Evolutionary conservation across 495 filamentous ascomycete species (phyloP).

Genomic region (Coniosporium apollinis): DNA sequence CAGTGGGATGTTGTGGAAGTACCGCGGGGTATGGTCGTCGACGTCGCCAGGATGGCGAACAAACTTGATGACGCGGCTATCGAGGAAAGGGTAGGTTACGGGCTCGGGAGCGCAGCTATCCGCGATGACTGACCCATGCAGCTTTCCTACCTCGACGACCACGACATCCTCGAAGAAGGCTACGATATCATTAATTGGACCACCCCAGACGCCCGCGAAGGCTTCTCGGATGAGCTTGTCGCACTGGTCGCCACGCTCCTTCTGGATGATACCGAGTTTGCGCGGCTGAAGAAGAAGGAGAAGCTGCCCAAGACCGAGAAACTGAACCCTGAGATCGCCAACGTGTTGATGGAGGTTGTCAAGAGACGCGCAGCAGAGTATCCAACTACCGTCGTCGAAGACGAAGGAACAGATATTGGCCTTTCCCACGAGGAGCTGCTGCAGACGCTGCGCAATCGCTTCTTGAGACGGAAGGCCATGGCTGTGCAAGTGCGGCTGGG

Average conservation of each 20-base stretch:
- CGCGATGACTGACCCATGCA: too few relatives aligned
- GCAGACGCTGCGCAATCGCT: conserved; percentile 10
- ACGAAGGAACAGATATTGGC: too few relatives aligned
- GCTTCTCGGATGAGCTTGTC: conserved; percentile 32
- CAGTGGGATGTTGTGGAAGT: conserved; percentile 73
- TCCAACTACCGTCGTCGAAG: conserved; percentile 43
- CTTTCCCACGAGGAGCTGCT: conserved; percentile 37
- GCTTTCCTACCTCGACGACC: conserved; percentile 32
- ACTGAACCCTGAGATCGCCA: conserved; percentile 26
- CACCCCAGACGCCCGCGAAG: conserved; percentile 19
- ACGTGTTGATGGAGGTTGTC: conserved; percentile 21
- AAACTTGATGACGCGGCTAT: conserved; percentile 24
- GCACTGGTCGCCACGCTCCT: conserved; percentile 30
- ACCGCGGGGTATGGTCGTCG: conserved; percentile 36
- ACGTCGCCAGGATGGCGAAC: conserved; percentile 27
- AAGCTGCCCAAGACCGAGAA: conserved; percentile 32
- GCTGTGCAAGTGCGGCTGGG: conserved; percentile 62
- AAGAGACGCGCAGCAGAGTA: conserved; percentile 34
- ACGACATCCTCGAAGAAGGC: conserved; percentile 37
- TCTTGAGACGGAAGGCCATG: conserved; percentile 37
- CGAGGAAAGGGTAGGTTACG: conserved; percentile 2
- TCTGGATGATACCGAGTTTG: conserved; percentile 18
- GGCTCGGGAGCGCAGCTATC: too few relatives aligned
- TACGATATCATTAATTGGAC: conserved; percentile 32
- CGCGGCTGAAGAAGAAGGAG: conserved; percentile 24